A percentile compares a stretch with the other conserved stretches of the same genome.
phyloP scores from a whole-genome alignment of 2,329 filamentous ascomycete species.

The Dothideomycetes sp. region DNA sequence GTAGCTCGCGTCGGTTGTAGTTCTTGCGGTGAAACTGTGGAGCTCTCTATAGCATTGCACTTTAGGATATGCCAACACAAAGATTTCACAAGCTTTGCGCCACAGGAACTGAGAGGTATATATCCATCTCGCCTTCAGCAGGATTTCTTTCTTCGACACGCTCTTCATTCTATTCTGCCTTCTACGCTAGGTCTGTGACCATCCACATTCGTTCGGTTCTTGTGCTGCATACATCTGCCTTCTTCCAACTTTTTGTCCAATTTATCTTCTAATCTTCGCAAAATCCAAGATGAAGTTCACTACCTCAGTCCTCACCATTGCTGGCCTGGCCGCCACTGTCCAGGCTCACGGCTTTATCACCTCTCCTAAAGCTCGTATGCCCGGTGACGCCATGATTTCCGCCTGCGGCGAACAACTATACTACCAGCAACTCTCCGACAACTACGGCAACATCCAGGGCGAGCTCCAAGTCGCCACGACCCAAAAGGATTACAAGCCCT shows the following conservation, averaged over 20 bases:
- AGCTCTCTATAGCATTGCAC: too few species aligned
- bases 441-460: constrained; percentile 50
- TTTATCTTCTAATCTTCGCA: constrained; percentile 1
- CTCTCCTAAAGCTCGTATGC: constrained; percentile 39
- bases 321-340: constrained; percentile 38
- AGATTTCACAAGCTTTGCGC: too few species aligned
- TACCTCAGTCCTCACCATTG: constrained; percentile 33
- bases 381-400: constrained; percentile 42
- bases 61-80: too few species aligned
- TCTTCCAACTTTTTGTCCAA: constrained; percentile 8
- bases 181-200: constrained; percentile 24
- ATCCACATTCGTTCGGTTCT: constrained; percentile 20
- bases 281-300: constrained; percentile 25
- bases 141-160: too few species aligned
- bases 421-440: constrained; percentile 44
- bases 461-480: constrained; percentile 40
- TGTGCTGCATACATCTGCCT: constrained; percentile 19
- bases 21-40: too few species aligned
- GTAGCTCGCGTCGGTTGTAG: too few species aligned
- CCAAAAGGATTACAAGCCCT: constrained; percentile 41
- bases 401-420: constrained; percentile 48
- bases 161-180: constrained; percentile 16
- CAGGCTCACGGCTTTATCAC: constrained; percentile 46
- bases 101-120: too few species aligned
- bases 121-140: too few species aligned